Evolutionary conservation across 768 basidiomycete genomes (phyloP), one percentile per base, ranked within the genome.

Genomic region (Termitomyces sp.): DNA sequence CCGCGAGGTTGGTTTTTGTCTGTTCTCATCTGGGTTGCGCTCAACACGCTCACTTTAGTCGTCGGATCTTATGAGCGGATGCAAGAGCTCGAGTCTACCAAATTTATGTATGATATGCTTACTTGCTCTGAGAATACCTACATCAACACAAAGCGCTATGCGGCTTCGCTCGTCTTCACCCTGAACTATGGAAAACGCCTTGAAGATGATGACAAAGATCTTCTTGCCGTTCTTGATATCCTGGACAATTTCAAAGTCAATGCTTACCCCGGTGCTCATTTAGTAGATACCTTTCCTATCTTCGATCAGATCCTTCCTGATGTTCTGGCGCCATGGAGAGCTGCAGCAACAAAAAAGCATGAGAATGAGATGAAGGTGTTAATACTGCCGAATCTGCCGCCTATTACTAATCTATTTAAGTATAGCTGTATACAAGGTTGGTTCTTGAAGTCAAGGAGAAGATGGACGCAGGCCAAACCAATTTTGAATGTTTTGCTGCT

Each of bases 241-340:
- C 52, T 71, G 30, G 64, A 66, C 9, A 62, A 60, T 46, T 69
- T 71, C 56, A 50, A 66, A n/a, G 32, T 50, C 14, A 66, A 70
- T 45, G 60, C 49, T 37, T 57, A 66, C 48, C 67, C 68, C 6
- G 62, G 54, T 18, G 48, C 54, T 22, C 55, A 62, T 39, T 44
- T 62, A 16, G 62, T 62, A 5, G 62, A 62, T 36, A 59, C 49
- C 2, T 59, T 62, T 34, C 62, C 62, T 7, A 27, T 62, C 13
- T n/a, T 62, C n/a, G 62, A 62, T 16, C 20, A 36, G 30, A 24
- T 46, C 43, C 58, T 62, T 13, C 62, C 62, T 3, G 37, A 56
- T 24, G 59, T 56, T 33, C 34, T 59, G 42, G 58, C 57, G 5
- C 58, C 62, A 12, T 62, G 62, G 62, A 32, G 62, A 30, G 53